Base-by-base conservation (phyloP, 495 filamentous ascomycete genomes). In the Tuber brumale region DNA sequence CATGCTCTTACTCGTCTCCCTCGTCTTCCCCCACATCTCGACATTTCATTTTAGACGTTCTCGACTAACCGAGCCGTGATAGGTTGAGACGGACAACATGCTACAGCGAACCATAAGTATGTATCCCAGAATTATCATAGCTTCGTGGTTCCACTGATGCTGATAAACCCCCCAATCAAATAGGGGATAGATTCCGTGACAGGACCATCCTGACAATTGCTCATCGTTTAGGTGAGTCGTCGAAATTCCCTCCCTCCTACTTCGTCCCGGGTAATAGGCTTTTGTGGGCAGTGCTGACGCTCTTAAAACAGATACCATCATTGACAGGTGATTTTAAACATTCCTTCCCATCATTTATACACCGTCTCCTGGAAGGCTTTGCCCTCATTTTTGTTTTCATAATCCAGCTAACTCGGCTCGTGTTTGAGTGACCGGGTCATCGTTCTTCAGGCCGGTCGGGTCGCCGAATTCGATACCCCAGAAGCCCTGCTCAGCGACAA, bases 171-270 rank as follows among this genome's bases (percentile, higher is more conserved):
- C 76, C 81, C 75, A 61, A 69, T 75, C 27, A 19, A 71, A 81
- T 48, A 81, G 80, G 80, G 21, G 80, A 81, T 27, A 72, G 79
- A 57, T 81, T 81, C 72, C 76, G 79, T 12, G 76, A 97, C 82
- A 89, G 94, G 31, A 99, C 96, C 27, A 98, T 99, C 84, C 94
- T 99, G 81, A 98, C 96, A 1, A 97, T 99, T 82, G 95, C 95
- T 71, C 95, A 99, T 84, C 90, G 95, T 69, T 96, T 99, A 85
- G 97, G 97, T 85, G 78, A 80, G 74, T 80, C 74, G 70, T 71
- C 14, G 71, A 61, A 72, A 41, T 61, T 74, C 61, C 27, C 72
- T 61, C 61, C 46, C 51, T 41, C 39, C 37, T 70, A 7, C 44
- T 72, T 48, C 6, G 23, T 10, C 35, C 35, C 35, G 39, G 39